Evolutionary conservation across 441 rosid genomes (phyloP).

Genomic region (Pelargonium fulgidum): DNA sequence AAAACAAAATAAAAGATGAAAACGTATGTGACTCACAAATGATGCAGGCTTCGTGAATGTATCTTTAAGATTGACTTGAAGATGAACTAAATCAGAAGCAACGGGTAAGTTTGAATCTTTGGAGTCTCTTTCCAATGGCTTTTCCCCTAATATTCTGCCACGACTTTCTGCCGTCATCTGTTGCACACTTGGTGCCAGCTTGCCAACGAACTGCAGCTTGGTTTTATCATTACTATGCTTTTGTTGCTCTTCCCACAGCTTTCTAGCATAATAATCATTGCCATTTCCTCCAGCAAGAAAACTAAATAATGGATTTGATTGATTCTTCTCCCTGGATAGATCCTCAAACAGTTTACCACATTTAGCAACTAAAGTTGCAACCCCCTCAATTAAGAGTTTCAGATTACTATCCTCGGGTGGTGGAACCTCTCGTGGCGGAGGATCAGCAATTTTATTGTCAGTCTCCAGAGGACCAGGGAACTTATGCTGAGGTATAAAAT

Average conservation of each 20-base stretch:
- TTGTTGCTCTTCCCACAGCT: slow-evolving; percentile 83
- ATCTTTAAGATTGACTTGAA: slow-evolving; percentile 67
- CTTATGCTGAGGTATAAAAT: slow-evolving; percentile 67
- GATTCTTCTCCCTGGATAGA: slow-evolving; percentile 87
- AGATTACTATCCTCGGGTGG: slow-evolving; percentile 67
- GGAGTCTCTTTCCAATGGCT: slow-evolving; percentile 66
- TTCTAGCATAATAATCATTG: slow-evolving; percentile 67
- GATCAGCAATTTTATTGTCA: slow-evolving; percentile 35
- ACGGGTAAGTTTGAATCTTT: slow-evolving; percentile 39
- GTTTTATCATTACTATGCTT: slow-evolving; percentile 46
- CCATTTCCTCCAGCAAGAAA: slow-evolving; percentile 85
- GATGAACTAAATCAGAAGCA: slow-evolving; percentile 47
- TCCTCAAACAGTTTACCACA: slow-evolving; percentile 92
- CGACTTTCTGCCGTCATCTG: slow-evolving; percentile 85
- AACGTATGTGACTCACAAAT: slow-evolving; percentile 45
- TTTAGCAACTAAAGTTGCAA: slow-evolving; percentile 83
- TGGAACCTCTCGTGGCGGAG: slow-evolving; percentile 62
- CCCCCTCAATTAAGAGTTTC: slow-evolving; percentile 78
- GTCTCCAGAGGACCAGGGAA: slow-evolving; percentile 56
- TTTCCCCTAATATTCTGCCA: slow-evolving; percentile 83
- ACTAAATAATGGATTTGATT: slow-evolving; percentile 72
- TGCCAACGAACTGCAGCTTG: slow-evolving; percentile 46
- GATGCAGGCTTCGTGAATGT: slow-evolving; percentile 73
- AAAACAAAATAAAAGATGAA: slow-evolving; percentile 11
- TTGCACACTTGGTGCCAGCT: slow-evolving; percentile 39